These are phyloP conservation scores for Babesia ovis DNA, from an alignment of 169 alveolate species.

Conservation along the genomic window DNA sequence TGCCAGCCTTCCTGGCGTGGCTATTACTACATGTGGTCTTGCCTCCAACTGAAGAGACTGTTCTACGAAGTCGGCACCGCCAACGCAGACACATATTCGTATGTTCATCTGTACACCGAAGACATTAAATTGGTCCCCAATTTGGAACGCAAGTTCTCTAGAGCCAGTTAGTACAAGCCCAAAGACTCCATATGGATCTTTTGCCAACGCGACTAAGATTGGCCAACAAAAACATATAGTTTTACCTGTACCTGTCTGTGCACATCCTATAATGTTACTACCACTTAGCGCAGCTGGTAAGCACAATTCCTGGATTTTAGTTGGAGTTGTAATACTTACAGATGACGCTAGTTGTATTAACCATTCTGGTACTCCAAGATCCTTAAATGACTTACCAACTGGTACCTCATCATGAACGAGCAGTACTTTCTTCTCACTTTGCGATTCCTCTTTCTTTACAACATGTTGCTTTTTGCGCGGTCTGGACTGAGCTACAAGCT, in stretches of 20 bases:
- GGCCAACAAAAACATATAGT: conserved; percentile 97
- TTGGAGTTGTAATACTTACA: conserved; percentile 61
- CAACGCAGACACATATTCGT: conserved; percentile 84
- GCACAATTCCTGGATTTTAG: conserved; percentile 84
- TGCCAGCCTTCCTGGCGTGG: conserved; percentile 96
- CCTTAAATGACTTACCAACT: conserved; percentile 58
- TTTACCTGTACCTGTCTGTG: conserved; percentile 99
- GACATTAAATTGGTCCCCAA: conserved; percentile 91
- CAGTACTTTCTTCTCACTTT: not conserved
- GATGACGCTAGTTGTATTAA: conserved; percentile 65
- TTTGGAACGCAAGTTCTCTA: conserved; percentile 95
- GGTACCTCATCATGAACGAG: conserved; percentile 8
- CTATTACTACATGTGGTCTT: conserved; percentile 94
- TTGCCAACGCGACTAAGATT: conserved; percentile 87
- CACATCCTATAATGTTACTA: conserved; percentile 88
- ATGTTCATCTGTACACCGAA: conserved; percentile 89
- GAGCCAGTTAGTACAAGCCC: conserved; percentile 95
- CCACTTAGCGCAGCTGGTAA: conserved; percentile 89
- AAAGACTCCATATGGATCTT: conserved; percentile 94
- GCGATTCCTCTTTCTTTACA: not conserved
- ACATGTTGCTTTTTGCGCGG: not conserved
- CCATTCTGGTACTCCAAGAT: conserved; percentile 77
- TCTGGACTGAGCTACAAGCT: conserved; percentile 24
- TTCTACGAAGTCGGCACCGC: conserved; percentile 88
- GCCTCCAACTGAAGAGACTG: conserved; percentile 75